phyloP scores from a whole-genome alignment of 2,329 filamentous ascomycete species.

The Penicillium vulpinum region DNA sequence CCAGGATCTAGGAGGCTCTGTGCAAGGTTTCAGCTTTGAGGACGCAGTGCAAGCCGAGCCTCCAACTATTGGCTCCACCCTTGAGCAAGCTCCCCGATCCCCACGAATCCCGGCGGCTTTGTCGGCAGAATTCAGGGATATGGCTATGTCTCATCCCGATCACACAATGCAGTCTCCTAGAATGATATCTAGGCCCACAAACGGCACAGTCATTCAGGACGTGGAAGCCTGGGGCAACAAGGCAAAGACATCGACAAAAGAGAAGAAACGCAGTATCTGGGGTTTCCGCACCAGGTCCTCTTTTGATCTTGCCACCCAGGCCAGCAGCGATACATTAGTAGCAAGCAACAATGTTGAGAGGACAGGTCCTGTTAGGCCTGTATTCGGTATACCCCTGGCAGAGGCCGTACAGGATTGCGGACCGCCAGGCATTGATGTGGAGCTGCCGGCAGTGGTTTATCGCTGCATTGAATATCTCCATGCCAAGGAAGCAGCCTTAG shows the following conservation, averaged over 20 bases:
- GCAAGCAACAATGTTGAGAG: constrained; percentile 51
- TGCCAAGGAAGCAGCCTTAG: constrained; percentile 73
- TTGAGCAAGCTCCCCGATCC: constrained; percentile 34
- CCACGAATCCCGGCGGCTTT: constrained; percentile 35
- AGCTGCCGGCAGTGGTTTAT: constrained; percentile 89
- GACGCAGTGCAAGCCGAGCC: constrained; percentile 59
- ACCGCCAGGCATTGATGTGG: constrained; percentile 69
- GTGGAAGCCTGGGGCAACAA: constrained; percentile 84
- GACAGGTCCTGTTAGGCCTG: constrained; percentile 63
- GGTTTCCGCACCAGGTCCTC: constrained; percentile 68
- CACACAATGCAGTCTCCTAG: constrained; percentile 45
- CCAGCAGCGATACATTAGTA: constrained; percentile 36
- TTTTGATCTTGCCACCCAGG: constrained; percentile 58
- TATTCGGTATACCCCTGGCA: constrained; percentile 80
- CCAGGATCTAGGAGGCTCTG: constrained; percentile 31
- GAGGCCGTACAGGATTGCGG: constrained; percentile 83
- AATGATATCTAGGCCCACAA: constrained; percentile 80
- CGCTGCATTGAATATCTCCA: constrained; percentile 92
- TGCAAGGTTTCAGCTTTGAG: constrained; percentile 57
- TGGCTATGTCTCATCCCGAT: constrained; percentile 22
- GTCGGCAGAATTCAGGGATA: constrained; percentile 31
- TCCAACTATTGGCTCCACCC: constrained; percentile 51
- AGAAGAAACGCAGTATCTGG: constrained; percentile 73
- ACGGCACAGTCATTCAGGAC: constrained; percentile 81
- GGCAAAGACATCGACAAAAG: constrained; percentile 64